Evolutionary conservation across 352 stramenopile species (phyloP).

Genomic region (Pythium chondricola): DNA sequence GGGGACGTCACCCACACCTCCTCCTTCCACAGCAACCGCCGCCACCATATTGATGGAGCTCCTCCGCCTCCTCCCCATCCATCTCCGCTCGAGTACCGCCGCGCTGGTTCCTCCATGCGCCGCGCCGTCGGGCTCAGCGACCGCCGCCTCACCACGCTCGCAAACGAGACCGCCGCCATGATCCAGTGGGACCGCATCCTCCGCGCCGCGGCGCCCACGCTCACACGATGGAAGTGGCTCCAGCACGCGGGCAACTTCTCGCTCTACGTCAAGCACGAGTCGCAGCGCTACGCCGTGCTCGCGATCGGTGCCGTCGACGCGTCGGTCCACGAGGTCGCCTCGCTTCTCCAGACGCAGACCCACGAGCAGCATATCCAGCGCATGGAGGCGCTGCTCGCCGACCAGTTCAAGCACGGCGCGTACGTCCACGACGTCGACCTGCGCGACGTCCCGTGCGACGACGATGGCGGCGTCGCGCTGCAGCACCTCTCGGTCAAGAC

Average conservation of each 20-base stretch:
- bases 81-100: neutral
- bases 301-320: slow-evolving; percentile 8
- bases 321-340: slow-evolving; percentile 6
- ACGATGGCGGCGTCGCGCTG: slow-evolving; percentile 2
- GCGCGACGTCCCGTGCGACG: neutral
- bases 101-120: too few species aligned
- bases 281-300: slow-evolving; percentile 15
- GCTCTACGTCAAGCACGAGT: slow-evolving; percentile 16
- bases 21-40: too few species aligned
- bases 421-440: slow-evolving; percentile 13
- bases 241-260: slow-evolving; percentile 8
- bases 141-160: slow-evolving; percentile 9
- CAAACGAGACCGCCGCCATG: slow-evolving; percentile 14
- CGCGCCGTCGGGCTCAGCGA: slow-evolving; percentile 15
- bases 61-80: neutral
- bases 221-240: slow-evolving; percentile 14
- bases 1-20: too few species aligned
- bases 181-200: slow-evolving; percentile 21
- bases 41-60: too few species aligned
- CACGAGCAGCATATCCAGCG: slow-evolving; percentile 13
- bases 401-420: slow-evolving; percentile 16
- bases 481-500: slow-evolving; percentile 18
- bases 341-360: slow-evolving; percentile 2
- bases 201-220: slow-evolving; percentile 1
- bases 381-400: slow-evolving; percentile 17